These are phyloP conservation scores for Astragalus membranaceus DNA, from an alignment of 306 rosid genomes.

Conservation along the genomic window DNA sequence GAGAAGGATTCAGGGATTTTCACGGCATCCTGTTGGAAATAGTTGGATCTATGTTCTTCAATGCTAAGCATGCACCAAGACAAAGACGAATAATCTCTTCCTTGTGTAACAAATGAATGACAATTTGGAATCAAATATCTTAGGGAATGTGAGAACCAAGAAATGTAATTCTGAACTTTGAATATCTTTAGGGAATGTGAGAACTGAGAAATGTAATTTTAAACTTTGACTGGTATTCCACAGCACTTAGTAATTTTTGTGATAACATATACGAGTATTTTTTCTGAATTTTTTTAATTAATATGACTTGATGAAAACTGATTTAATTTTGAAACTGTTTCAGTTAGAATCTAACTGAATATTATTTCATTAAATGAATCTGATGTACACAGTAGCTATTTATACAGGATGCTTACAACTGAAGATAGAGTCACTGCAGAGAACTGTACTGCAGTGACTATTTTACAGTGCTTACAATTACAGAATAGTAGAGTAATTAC, in stretches of 20 bases:
- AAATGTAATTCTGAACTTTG: neutral
- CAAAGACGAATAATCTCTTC: neutral
- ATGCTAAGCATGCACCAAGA: neutral
- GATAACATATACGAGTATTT: neutral
- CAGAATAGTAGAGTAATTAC: no score
- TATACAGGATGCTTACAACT: no score
- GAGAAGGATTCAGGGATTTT: neutral
- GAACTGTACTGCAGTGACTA: no score
- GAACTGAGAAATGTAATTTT: neutral
- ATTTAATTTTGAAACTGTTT: no score
- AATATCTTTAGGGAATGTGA: neutral
- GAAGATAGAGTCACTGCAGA: no score
- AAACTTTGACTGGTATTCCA: neutral
- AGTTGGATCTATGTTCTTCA: neutral
- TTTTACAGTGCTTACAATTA: no score
- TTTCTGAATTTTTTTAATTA: neutral
- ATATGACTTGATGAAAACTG: no score
- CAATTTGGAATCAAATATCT: constrained; percentile 1
- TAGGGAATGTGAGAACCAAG: neutral
- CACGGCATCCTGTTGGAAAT: neutral
- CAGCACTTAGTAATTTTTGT: constrained; percentile 1
- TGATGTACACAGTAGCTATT: no score
- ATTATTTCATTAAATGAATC: no score
- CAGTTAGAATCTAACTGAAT: no score
- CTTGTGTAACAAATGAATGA: neutral